Evolutionary conservation across 2,329 filamentous ascomycete genomes (phyloP), one percentile per base, ranked within the genome.

Genomic region (Colletotrichum cuscutae): DNA sequence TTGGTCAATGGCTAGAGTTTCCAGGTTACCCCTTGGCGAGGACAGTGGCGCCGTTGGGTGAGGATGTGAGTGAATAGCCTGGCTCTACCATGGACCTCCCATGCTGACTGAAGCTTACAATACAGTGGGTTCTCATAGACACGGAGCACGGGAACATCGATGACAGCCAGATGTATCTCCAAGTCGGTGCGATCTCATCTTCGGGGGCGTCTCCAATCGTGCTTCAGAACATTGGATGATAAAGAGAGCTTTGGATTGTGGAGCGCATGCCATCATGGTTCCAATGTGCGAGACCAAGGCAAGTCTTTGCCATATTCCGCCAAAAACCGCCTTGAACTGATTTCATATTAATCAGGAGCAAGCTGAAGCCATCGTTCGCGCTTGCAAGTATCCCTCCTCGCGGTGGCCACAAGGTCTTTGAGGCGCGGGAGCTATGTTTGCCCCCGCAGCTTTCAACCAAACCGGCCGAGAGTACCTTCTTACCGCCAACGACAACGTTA

Each of bases 241-340:
- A 28, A 67, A 67, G 2, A 46, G 86, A 15, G 86, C 86, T 8
- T 79, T 88, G 52, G 86, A 88, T 65, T 82, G 84, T 53, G 86
- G 86, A 54, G 86, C 86, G 46, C 86, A 88, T 61, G 86, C 85
- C 6, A 82, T 88, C 71, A 83, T 88, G 71, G 85, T 88, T 0
- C 86, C 86, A 9, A 61, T 61, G 56, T 68, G 65, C 6, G 65
- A 68, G 22, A 61, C 65, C 19, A 68, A 68, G 30, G 65, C 54
- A 3, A 15, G 13, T 15, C 35, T 42, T 4, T 46, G 9, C 4
- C n/a, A 28, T 12, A 3, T 4, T 49, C 11, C 46, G 12, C 26
- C n/a, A 22, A 19, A 24, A 1, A 2, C 13, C 13, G 35, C 4
- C 35, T 42, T 42, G 12, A 42, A 15, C 35, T 62, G 1, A 62